Base-by-base conservation (phyloP, 768 basidiomycete genomes). In the Neoboletus subvelutipes region DNA sequence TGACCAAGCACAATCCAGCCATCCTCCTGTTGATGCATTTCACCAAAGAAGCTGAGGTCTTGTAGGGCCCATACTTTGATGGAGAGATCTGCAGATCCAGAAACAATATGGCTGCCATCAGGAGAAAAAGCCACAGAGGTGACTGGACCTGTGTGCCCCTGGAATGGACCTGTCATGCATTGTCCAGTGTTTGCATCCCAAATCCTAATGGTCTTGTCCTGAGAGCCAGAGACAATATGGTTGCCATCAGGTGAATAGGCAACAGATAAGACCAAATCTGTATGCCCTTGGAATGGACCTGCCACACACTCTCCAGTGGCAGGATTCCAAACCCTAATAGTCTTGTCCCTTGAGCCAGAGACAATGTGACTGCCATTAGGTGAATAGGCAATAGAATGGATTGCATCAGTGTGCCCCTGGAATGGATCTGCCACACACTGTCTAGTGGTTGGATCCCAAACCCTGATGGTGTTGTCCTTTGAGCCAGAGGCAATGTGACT, bases 271-370 rank as follows among this genome's bases (percentile, higher is more conserved):
- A 65, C n/a, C 4, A 1, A 0, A 29, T 55, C 53, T 63, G 55
- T 59, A 29, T 72, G 66, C 12, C 65, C 66, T 10, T 60, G 26
- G 18, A 65, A 45, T 48, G 64, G 63, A 53, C 59, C 65, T 54
- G 37, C 58, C 43, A 69, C 17, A 58, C 58, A 53, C 24, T 58
- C 46, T 20, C 69, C 54, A 60, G 58, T 55, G 26, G 1, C 6
- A 36, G 47, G 13, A 48, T 62, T 29, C 68, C 68, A 69, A 13
- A 69, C 9, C 43, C 63, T 66, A 11, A 72, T 41, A 0, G 62
- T 67, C 39, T 53, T 61, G 52, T 73, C 69, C 6, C 31, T 1
- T 8, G 68, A 69, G 11, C 67, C 67, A 52, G 70, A 69, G 33
- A 59, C 62, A 37, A 75, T 49, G 2, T 53, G 42, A 28, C 18